Percentiles rank a stretch among this genome's conserved stretches.
Conservation (phyloP, 805 yeast genomes). For the Candida xiaguanensis region DNA sequence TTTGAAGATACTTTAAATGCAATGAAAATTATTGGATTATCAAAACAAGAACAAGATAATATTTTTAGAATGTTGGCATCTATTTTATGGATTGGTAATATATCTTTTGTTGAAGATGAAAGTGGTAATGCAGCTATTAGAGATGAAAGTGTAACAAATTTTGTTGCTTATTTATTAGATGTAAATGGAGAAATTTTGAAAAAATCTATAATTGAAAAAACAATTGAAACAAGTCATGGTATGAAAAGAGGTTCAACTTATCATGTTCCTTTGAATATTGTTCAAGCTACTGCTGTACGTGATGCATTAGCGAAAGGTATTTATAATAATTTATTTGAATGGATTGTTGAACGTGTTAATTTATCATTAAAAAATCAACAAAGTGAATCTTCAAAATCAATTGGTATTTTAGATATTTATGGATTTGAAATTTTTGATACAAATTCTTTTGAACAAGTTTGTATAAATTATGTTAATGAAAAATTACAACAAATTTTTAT, state of each 20-base stretch:
- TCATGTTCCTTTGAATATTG: conserved; percentile 87
- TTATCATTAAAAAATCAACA: conserved; percentile 55
- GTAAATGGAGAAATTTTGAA: conserved; percentile 66
- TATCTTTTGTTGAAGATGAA: conserved; percentile 79
- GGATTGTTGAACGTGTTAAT: conserved; percentile 94
- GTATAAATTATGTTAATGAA: conserved; percentile 94
- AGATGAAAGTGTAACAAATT: conserved; percentile 88
- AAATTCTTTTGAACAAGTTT: conserved; percentile 91
- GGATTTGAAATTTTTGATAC: conserved; percentile 96
- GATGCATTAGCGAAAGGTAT: conserved; percentile 95
- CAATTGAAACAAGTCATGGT: conserved; percentile 88
- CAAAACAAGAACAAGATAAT: conserved; percentile 81
- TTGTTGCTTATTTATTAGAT: conserved; percentile 86
- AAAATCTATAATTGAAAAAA: conserved; percentile 71
- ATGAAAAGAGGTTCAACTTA: conserved; percentile 87
- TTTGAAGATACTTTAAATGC: conserved; percentile 79
- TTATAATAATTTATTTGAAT: conserved; percentile 88
- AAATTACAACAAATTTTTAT: conserved; percentile 95
- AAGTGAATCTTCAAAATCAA: conserved; percentile 50
- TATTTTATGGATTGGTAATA: conserved; percentile 91
- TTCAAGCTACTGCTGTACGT: conserved; percentile 91
- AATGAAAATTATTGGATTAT: conserved; percentile 82
- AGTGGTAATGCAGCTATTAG: conserved; percentile 80
- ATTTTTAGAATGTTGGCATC: conserved; percentile 83
- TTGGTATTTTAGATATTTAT: conserved; percentile 92